A percentile compares a stretch with the other conserved stretches of the same genome.
Conservation (phyloP, 208 protist genomes). For the Porcisia hertigi region DNA sequence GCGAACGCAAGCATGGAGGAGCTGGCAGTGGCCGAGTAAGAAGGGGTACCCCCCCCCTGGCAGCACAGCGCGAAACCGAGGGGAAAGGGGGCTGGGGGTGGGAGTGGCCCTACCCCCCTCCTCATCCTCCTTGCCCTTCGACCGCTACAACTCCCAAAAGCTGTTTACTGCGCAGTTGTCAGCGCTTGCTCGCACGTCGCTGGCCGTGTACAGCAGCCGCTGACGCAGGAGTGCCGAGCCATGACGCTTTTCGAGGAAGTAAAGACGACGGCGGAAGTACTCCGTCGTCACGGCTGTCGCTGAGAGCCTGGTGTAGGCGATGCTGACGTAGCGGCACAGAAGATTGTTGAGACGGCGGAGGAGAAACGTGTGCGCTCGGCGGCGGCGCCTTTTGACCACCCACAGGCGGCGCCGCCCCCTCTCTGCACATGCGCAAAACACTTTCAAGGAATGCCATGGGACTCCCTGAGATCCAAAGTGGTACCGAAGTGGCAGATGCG, state of each 20-base stretch:
- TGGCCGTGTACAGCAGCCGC: neutral
- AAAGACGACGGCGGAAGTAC: neutral
- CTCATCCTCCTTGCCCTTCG: neutral
- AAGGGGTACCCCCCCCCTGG: neutral
- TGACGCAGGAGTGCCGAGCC: neutral
- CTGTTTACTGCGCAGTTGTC: neutral
- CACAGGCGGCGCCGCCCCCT: neutral
- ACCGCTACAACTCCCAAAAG: neutral
- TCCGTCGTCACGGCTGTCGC: neutral
- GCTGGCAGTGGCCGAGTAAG: neutral
- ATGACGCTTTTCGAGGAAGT: conserved; percentile 4
- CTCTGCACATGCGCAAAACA: conserved; percentile 5
- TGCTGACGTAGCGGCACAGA: neutral
- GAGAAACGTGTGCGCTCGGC: neutral
- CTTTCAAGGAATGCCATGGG: neutral
- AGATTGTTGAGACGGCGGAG: no score
- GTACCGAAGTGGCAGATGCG: neutral
- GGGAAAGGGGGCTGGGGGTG: neutral
- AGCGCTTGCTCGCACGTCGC: neutral
- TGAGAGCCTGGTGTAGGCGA: conserved; percentile 7
- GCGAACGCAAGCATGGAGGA: neutral
- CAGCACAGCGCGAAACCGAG: neutral
- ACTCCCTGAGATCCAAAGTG: neutral
- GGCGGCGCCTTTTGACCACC: neutral
- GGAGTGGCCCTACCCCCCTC: neutral